Conservation (phyloP, 148 eudicot species). For the Selenicereus undatus region DNA sequence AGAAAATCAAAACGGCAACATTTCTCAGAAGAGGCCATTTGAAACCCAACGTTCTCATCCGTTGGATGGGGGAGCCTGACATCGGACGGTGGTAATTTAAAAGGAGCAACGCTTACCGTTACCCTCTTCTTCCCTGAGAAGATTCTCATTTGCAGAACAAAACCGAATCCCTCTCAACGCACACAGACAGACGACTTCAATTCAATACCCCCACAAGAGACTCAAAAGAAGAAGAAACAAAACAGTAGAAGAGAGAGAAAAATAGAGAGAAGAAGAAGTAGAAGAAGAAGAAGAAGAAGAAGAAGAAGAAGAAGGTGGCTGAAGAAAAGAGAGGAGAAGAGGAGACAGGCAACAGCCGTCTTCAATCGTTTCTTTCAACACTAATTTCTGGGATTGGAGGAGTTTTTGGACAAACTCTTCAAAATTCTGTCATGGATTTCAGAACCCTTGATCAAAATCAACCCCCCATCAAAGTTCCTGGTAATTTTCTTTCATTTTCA, state of each 20-base stretch:
- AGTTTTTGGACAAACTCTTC: slow-evolving; percentile 33
- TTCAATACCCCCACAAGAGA: not conserved
- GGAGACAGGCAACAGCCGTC: slow-evolving; percentile 55
- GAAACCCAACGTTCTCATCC: not conserved
- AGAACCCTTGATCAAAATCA: slow-evolving; percentile 26
- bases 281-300: not conserved
- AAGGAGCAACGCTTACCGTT: slow-evolving; percentile 26
- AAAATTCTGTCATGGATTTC: slow-evolving; percentile 40
- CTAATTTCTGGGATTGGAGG: slow-evolving; percentile 53
- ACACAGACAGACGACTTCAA: not conserved
- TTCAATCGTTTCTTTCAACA: slow-evolving; percentile 48
- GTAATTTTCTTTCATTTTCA: slow-evolving; percentile 3
- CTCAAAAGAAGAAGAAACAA: too few relatives aligned
- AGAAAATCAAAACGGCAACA: slow-evolving; percentile 25
- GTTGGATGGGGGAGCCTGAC: not conserved
- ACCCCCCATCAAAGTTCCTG: slow-evolving; percentile 31
- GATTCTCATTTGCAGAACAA: not conserved
- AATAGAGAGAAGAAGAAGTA: not conserved
- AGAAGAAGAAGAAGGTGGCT: slow-evolving; percentile 37
- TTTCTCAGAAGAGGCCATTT: not conserved
- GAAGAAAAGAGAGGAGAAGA: slow-evolving; percentile 37
- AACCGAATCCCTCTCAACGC: not conserved
- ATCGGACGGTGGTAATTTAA: slow-evolving; percentile 28
- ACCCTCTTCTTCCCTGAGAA: slow-evolving; percentile 7
- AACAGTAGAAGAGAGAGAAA: not conserved